Conservation (phyloP, 1,139 yeast genomes). For the Yamadazyma blattariae region DNA sequence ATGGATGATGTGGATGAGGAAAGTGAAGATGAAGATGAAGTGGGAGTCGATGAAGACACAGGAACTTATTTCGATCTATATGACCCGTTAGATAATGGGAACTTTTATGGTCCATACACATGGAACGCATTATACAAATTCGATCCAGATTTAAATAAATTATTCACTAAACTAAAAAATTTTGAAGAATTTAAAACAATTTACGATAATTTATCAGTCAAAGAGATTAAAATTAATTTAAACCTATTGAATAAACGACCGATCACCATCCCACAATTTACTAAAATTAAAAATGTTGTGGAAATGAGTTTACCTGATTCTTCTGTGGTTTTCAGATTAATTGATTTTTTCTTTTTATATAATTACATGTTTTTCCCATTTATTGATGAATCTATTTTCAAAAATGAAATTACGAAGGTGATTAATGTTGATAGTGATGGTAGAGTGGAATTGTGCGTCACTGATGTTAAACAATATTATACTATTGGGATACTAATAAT, state of each 20-base stretch:
- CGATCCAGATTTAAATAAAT: slow-evolving; percentile 1
- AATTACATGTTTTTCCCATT: slow-evolving; percentile 4
- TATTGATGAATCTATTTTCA: slow-evolving; percentile 3
- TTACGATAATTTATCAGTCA: slow-evolving; percentile 2
- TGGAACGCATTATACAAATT: slow-evolving; percentile 3
- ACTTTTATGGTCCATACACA: slow-evolving; percentile 4
- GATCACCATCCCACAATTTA: no score
- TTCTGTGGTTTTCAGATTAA: background rate
- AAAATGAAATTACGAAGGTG: background rate
- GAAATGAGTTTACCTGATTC: background rate
- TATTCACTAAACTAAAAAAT: background rate
- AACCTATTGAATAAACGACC: no score
- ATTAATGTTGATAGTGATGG: background rate
- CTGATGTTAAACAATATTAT: background rate
- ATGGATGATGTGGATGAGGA: no score
- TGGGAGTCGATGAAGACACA: background rate
- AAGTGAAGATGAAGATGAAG: no score
- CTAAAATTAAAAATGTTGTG: background rate
- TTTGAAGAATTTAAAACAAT: slow-evolving; percentile 4
- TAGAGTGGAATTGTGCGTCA: background rate
- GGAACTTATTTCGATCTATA: slow-evolving; percentile 1
- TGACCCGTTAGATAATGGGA: slow-evolving; percentile 2
- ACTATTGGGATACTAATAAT: slow-evolving; percentile 1
- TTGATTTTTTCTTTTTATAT: slow-evolving; percentile 1
- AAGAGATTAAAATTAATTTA: background rate